Evolutionary conservation across 768 basidiomycete genomes (phyloP), one percentile per base, ranked within the genome.

Genomic region (Boletus vinaceobasis): DNA sequence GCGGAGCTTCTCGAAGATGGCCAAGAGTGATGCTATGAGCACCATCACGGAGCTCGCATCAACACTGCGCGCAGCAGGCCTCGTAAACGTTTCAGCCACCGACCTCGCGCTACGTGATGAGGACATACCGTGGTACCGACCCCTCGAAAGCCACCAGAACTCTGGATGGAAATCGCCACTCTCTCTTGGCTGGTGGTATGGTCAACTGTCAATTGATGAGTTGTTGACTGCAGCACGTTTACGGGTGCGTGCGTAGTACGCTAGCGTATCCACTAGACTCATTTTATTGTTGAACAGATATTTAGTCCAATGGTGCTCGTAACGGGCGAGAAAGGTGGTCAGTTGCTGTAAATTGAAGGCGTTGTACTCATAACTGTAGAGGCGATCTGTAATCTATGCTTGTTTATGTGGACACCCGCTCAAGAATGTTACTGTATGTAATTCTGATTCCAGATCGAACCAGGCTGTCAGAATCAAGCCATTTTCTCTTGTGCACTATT

Each of bases 281-380:
- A 47, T 29, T 7, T 47, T 10, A 33, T 35, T 17, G 4, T 15
- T 1, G 35, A 8, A 8, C 13, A 55, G 53, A 49, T 55, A 49
- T 49, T 55, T 9, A 55, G 54, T 44, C 54, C 54, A 1, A 55
- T 50, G 43, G 48, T 55, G 7, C 54, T 44, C 1, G 33, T 50
- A 26, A 50, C 48, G 7, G 36, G 48, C 19, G 36, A 55, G 42
- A 50, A 55, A 29, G 8, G 33, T 3, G 26, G n/a, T 23, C 11
- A 21, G 31, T 10, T 21, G 1, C 14, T 14, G 14, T 48, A 11
- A 47, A 8, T 23, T 23, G 23, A 23, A 32, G 36, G 4, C 19
- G 31, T 43, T 19, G 45, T 19, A 8, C 19, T 5, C 17, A 38
- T 47, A 7, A 21, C 38, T 29, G 27, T 14, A 19, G 27, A 15